These are phyloP conservation scores for Trichosporon sp. DNA, from an alignment of 1,284 basidiomycete species.

Conservation along the genomic window DNA sequence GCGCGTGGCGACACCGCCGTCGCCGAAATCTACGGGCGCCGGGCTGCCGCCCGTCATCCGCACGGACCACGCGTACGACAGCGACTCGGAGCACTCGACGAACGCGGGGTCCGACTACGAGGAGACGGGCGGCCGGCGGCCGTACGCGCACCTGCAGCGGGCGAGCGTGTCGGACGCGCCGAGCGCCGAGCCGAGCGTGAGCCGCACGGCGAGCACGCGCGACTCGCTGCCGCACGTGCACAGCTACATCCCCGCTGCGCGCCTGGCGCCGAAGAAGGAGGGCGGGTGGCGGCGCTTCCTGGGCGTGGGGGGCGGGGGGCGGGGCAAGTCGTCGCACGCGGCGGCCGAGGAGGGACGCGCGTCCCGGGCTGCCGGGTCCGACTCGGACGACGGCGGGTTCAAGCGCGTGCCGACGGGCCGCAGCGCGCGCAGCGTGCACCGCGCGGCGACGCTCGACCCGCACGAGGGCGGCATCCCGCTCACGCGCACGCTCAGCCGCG, in stretches of 20 bases:
- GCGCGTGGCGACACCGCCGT: not conserved
- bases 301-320: constrained; percentile 6
- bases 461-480: constrained; percentile 14
- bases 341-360: constrained; percentile 16
- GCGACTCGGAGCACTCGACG: constrained; percentile 17
- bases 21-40: not conserved
- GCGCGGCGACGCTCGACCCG: constrained; percentile 1
- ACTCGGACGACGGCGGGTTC: constrained; percentile 11
- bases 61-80: not conserved
- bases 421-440: not conserved
- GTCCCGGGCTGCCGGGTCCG: not conserved
- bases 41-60: not conserved
- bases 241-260: constrained; percentile 18
- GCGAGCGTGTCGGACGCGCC: not conserved
- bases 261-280: constrained; percentile 9
- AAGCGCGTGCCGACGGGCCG: constrained; percentile 1
- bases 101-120: constrained; percentile 16
- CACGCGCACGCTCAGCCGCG: constrained; percentile 24
- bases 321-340: not conserved
- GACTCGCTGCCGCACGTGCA: constrained; percentile 10
- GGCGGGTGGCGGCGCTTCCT: constrained; percentile 19
- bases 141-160: constrained; percentile 4
- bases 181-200: not conserved
- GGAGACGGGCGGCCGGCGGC: constrained; percentile 11
- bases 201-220: not conserved